Conservation (phyloP, 352 stramenopile genomes). For the Globisporangium rhizosaccharum region DNA sequence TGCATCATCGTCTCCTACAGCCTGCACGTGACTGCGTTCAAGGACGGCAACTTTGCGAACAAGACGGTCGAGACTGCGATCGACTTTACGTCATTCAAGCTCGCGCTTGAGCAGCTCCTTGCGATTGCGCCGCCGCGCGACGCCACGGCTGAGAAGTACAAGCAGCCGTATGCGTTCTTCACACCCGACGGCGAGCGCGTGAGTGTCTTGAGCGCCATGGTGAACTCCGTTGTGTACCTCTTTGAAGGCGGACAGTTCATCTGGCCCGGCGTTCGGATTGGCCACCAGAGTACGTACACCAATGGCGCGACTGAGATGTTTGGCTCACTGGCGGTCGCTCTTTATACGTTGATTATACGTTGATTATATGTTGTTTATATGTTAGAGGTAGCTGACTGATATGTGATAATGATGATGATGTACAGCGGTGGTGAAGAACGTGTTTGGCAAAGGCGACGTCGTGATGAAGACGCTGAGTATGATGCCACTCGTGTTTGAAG, state of each 20-base stretch:
- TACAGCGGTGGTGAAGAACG: conserved; percentile 33
- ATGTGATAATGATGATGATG: neutral
- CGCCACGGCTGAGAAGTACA: conserved; percentile 39
- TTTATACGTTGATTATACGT: neutral
- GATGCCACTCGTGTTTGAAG: conserved; percentile 58
- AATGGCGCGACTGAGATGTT: too few species aligned
- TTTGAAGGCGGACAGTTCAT: conserved; percentile 77
- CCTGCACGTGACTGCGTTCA: conserved; percentile 44
- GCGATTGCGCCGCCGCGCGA: conserved; percentile 26
- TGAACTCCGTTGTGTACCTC: conserved; percentile 52
- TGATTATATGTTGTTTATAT: neutral
- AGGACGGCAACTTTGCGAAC: conserved; percentile 39
- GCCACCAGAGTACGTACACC: conserved; percentile 47
- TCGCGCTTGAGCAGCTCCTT: conserved; percentile 31
- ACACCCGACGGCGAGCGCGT: conserved; percentile 43
- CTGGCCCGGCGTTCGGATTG: conserved; percentile 59
- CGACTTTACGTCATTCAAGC: conserved; percentile 30
- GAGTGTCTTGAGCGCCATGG: conserved; percentile 34
- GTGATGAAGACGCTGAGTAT: conserved; percentile 59
- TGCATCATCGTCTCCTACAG: conserved; percentile 12
- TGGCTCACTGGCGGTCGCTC: neutral
- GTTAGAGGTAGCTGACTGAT: too few species aligned
- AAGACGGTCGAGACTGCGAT: conserved; percentile 26
- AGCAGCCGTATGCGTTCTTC: conserved; percentile 68
- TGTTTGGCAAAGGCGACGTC: conserved; percentile 38